These are phyloP conservation scores for Penicillium macrosclerotiorum DNA, from an alignment of 495 filamentous ascomycete species.

Conservation along the genomic window DNA sequence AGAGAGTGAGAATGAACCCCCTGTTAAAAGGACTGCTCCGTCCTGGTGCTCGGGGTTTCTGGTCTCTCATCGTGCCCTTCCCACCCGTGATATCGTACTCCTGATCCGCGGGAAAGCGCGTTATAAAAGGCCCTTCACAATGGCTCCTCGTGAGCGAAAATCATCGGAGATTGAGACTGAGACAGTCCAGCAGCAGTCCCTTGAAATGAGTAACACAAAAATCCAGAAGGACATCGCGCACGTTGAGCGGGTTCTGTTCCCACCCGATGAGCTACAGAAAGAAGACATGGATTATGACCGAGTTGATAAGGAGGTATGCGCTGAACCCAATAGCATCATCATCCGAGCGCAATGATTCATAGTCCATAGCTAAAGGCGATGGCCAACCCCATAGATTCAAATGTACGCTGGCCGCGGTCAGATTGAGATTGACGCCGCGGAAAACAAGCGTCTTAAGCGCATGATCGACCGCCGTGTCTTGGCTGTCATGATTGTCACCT, in stretches of 20 bases:
- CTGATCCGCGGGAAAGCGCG: too few species aligned
- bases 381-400: constrained; percentile 39
- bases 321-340: too few species aligned
- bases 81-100: background rate
- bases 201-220: constrained; percentile 18
- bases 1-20: too few species aligned
- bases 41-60: too few species aligned
- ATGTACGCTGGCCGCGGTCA: constrained; percentile 53
- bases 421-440: constrained; percentile 53
- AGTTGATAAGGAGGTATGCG: constrained; percentile 53
- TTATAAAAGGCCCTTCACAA: too few species aligned
- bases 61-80: background rate
- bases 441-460: constrained; percentile 47
- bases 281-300: constrained; percentile 51
- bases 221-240: constrained; percentile 44
- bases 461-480: constrained; percentile 57
- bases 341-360: too few species aligned
- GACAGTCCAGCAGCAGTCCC: background rate
- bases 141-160: constrained; percentile 8
- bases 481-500: constrained; percentile 49
- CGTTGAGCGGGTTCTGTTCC: constrained; percentile 45
- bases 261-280: constrained; percentile 39
- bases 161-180: constrained; percentile 10
- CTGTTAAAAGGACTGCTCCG: too few species aligned
- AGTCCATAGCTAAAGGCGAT: background rate